Evolutionary conservation across 148 eudicot genomes (phyloP).

Genomic region (Fagopyrum esculentum): DNA sequence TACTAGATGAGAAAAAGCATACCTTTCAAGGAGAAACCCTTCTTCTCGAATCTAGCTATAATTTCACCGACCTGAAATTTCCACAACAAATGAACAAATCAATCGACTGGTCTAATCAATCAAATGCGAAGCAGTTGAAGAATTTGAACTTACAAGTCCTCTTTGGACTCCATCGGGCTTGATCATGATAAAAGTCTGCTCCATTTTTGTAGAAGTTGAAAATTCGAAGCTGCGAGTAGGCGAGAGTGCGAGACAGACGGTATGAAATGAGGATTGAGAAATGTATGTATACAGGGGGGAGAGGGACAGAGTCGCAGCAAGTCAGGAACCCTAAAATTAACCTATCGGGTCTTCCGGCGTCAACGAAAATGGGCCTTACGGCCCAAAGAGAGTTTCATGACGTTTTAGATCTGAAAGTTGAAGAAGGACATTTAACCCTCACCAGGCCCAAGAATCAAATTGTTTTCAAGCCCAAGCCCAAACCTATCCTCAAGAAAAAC

Average conservation of each 20-base stretch:
- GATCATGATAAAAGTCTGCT: neutral
- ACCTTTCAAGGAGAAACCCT: conserved; percentile 85
- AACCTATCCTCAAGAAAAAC: too few relatives aligned
- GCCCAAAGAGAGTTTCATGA: neutral
- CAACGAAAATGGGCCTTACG: neutral
- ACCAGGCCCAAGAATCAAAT: neutral
- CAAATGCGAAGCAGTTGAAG: neutral
- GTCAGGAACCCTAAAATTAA: too few relatives aligned
- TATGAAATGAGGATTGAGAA: neutral
- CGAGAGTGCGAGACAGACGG: neutral
- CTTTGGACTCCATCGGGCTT: neutral
- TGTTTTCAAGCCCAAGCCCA: too few relatives aligned
- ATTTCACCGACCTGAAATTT: conserved; percentile 68
- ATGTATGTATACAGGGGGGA: neutral
- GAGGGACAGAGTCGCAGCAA: neutral
- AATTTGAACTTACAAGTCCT: neutral
- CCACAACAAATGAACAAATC: too few relatives aligned
- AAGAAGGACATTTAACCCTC: neutral
- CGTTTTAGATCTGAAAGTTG: neutral
- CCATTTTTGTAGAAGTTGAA: neutral
- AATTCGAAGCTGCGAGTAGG: neutral
- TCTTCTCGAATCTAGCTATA: conserved; percentile 85
- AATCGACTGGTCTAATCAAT: neutral
- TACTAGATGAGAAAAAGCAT: neutral
- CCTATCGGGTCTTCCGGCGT: neutral